Percentiles rank a stretch among this genome's conserved stretches.
These are phyloP conservation scores for Scutellaria barbata DNA, from an alignment of 257 asterid species.

Conservation along the genomic window DNA sequence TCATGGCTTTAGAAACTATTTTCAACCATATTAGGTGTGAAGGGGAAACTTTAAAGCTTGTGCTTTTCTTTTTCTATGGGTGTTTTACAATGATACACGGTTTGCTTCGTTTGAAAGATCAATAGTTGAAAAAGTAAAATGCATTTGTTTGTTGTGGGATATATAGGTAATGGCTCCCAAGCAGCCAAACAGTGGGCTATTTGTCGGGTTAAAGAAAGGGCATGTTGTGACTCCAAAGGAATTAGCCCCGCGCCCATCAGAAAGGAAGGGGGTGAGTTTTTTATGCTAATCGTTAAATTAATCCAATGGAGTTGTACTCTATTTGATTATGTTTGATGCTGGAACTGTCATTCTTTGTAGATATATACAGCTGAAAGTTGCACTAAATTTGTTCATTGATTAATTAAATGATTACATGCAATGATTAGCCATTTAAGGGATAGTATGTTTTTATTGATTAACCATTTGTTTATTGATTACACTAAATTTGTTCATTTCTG, in stretches of 20 bases:
- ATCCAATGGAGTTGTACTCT: neutral
- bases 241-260: constrained; percentile 83
- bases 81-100: neutral
- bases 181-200: constrained; percentile 74
- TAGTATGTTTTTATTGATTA: too few species aligned
- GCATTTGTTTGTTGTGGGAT: constrained; percentile 18
- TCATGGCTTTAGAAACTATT: neutral
- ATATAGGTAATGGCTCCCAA: constrained; percentile 77
- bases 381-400: neutral
- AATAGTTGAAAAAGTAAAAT: neutral
- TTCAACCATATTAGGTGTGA: neutral
- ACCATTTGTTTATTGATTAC: too few species aligned
- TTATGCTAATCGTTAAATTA: neutral
- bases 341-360: neutral
- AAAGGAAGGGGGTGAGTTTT: constrained; percentile 78
- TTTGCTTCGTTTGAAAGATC: constrained; percentile 17
- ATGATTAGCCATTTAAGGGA: too few species aligned
- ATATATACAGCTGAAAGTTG: neutral
- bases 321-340: neutral
- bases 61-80: neutral
- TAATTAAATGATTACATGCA: too few species aligned
- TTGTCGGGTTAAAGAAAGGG: constrained; percentile 80
- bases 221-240: constrained; percentile 88
- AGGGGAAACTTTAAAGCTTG: neutral
- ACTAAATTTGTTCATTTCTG: too few species aligned